Evolutionary conservation across 1,139 yeast genomes (phyloP), one percentile per base, ranked within the genome.

Genomic region (Lodderomyces orthopsilosis): DNA sequence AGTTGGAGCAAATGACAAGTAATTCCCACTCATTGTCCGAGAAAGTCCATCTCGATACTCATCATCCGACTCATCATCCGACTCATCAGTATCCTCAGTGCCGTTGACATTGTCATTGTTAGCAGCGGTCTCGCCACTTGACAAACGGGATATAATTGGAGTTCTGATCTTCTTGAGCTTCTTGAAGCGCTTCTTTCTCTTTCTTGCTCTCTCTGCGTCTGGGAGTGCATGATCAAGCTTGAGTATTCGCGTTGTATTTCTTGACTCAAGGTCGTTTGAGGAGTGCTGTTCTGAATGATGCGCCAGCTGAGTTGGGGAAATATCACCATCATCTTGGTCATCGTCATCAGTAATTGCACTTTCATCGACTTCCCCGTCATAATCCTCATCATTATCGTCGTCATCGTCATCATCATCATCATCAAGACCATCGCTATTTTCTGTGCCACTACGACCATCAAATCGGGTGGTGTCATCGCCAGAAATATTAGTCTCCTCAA

Each of bases 1-100:
- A 0, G 90, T 89, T 0, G 98, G 98, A 22, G 77, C 78, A 91
- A 95, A 91, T 0, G 97, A 89, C 34, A 93, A 69, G 56, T 91
- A 93, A 50, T 72, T 75, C 1, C 82, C 67, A 30, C 34, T 77
- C 77, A 75, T 77, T 32, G 53, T 54, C 38, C 59, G 49, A 6
- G 59, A 36, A 35, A 47, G 43, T 40, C 52, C 41, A 22, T 27
- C 37, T 19, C 22, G 18, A 13, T 8, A 27, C 6, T n/a, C 17
- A 13, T 27, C 8, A 13, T n/a, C 32, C 5, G 14, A n/a, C 8
- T n/a, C 14, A 6, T 27, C 32, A 13, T n/a, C 34, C 15, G 17
- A 13, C 17, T 27, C 32, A 15, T n/a, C 15, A 30, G n/a, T 24
- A 24, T 24, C 27, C 4, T 15, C 34, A 30, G 5, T 8, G n/a